A percentile compares a stretch with the other conserved stretches of the same genome.
Conservation (phyloP, 2,329 filamentous ascomycete genomes). For the Phaeosphaeriaceae sp. region DNA sequence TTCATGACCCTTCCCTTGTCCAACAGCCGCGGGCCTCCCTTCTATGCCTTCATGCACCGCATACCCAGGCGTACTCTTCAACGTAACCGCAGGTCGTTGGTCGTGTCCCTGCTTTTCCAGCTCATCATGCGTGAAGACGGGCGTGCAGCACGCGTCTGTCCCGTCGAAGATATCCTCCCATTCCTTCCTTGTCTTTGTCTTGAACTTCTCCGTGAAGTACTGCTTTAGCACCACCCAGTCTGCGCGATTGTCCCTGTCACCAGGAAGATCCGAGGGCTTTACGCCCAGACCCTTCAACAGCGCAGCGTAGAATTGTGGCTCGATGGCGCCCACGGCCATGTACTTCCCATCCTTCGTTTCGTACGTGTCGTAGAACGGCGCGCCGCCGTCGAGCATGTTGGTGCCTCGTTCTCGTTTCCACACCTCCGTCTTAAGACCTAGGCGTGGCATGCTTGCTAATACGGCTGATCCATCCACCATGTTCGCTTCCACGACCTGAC, state of each 20-base stretch:
- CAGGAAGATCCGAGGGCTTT: conserved; percentile 51
- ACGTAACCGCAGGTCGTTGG: conserved; percentile 72
- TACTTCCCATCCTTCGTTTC: conserved; percentile 79
- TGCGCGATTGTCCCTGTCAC: conserved; percentile 63
- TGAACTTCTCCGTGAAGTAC: conserved; percentile 70
- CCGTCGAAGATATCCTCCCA: conserved; percentile 90
- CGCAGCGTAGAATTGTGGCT: conserved; percentile 80
- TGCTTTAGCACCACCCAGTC: conserved; percentile 73
- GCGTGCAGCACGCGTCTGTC: conserved; percentile 91
- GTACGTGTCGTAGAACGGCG: conserved; percentile 90
- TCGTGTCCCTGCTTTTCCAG: conserved; percentile 70
- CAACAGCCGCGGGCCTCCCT: conserved; percentile 52
- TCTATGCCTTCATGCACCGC: conserved; percentile 62
- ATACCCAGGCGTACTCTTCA: conserved; percentile 73
- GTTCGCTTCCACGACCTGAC: conserved; percentile 92
- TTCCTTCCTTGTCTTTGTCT: conserved; percentile 71
- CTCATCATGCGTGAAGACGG: conserved; percentile 78
- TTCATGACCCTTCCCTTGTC: conserved; percentile 70
- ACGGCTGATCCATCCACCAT: conserved; percentile 93
- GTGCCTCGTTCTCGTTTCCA: conserved; percentile 72
- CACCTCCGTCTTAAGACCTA: conserved; percentile 67
- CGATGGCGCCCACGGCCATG: conserved; percentile 88
- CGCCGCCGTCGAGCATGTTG: conserved; percentile 83
- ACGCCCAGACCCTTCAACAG: conserved; percentile 74
- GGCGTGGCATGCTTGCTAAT: conserved; percentile 77